Base-by-base conservation (phyloP, 1,139 yeast genomes). In the Candida glucosophila region DNA sequence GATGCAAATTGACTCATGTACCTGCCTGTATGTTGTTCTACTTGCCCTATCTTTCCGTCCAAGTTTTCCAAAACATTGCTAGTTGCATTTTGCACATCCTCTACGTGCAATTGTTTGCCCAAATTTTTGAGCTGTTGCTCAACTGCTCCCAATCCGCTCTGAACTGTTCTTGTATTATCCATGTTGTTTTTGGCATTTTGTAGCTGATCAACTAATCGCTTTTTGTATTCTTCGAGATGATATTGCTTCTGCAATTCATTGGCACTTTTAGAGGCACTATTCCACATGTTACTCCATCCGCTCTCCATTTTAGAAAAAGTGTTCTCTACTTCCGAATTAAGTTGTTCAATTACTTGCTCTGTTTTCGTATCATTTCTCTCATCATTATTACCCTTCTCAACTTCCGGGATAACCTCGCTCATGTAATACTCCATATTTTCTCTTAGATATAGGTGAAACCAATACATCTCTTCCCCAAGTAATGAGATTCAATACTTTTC, bases 41-140 rank as follows among this genome's bases (percentile, higher is more conserved):
- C 71, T 29, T 60, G 59, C 39, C 78, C 93, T 26, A 82, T 58
- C 35, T 73, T 80, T 14, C 69, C 59, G 45, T 81, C 93, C 29
- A 81, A 58, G 5, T 65, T 61, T 40, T 80, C 88, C 32, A 81
- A 58, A 26, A 77, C 77, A 27, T 45, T 42, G 38, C 65, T 74
- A 5, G 88, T 81, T 34, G 65, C 68, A 2, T 28, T 24, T 23
- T 43, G 41, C 18, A 54, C 31, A 21, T 36, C 36, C 19, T 43
- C 38, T 7, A 45, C 23, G 22, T 47, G 49, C 11, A 40, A 36
- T 12, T 35, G 36, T 5, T 32, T 37, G 3, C 36, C 32, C 14
- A 46, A 31, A 14, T 39, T 40, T 33, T 55, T 54, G 28, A 62
- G 39, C 36, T 55, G 61, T 4, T 39, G 41, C 33, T 60, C 67